phyloP scores from a whole-genome alignment of 306 rosid species.

The Arachis stenosperma region DNA sequence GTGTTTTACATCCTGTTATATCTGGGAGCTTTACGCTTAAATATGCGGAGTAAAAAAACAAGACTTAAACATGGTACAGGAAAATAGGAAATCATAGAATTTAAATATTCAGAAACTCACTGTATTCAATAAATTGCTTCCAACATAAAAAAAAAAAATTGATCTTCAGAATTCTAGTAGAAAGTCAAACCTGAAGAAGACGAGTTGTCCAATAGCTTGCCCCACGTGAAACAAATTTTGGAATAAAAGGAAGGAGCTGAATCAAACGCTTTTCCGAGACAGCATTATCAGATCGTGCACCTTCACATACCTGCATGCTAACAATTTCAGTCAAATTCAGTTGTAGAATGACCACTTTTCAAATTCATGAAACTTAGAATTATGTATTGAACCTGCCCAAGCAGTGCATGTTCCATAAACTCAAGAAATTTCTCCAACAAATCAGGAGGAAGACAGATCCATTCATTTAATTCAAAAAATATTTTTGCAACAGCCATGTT shows the following conservation, averaged over 20 bases:
- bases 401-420: conserved; percentile 72
- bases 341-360: conserved; percentile 27
- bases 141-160: conserved; percentile 1
- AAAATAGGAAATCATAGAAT: background rate
- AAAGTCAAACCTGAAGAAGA: conserved; percentile 77
- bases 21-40: too few species aligned
- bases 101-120: conserved; percentile 11
- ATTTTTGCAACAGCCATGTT: conserved; percentile 64
- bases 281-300: conserved; percentile 53
- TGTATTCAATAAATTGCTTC: conserved; percentile 14
- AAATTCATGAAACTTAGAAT: conserved; percentile 14
- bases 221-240: conserved; percentile 63
- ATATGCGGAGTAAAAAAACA: background rate
- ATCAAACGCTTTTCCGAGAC: conserved; percentile 63
- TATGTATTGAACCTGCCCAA: conserved; percentile 68
- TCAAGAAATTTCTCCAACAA: conserved; percentile 66
- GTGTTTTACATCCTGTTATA: too few species aligned
- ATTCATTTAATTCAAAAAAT: conserved; percentile 67
- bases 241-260: conserved; percentile 77
- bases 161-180: conserved; percentile 22
- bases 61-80: conserved; percentile 13
- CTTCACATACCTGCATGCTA: conserved; percentile 51
- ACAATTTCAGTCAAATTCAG: conserved; percentile 27
- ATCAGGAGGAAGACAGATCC: conserved; percentile 56
- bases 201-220: conserved; percentile 59